Percentiles rank a stretch among this genome's conserved stretches.
These are phyloP conservation scores for Colletotrichum incanum DNA, from an alignment of 2,329 filamentous ascomycete genomes.

Conservation along the genomic window DNA sequence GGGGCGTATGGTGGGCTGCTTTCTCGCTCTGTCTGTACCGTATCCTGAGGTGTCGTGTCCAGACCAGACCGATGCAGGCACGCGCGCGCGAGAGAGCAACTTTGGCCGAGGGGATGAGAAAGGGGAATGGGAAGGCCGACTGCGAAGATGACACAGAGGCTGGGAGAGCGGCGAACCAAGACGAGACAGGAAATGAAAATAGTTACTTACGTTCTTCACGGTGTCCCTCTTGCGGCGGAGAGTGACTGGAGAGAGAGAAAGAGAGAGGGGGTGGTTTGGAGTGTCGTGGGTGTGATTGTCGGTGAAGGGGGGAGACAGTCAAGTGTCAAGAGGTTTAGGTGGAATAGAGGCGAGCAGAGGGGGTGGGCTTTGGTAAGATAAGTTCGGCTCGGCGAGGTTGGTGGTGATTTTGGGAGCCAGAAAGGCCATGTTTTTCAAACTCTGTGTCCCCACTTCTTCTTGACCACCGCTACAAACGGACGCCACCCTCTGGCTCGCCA, in stretches of 20 bases:
- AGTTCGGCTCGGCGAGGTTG: conserved; percentile 45
- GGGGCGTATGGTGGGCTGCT: conserved; percentile 40
- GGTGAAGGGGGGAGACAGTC: conserved; percentile 41
- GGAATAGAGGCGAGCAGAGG: conserved; percentile 39
- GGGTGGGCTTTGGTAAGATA: conserved; percentile 43
- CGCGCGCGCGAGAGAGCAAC: conserved; percentile 41
- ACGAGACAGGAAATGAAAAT: conserved; percentile 15
- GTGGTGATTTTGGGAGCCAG: conserved; percentile 48
- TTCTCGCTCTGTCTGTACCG: conserved; percentile 19
- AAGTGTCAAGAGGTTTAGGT: conserved; percentile 43
- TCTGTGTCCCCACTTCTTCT: conserved; percentile 42
- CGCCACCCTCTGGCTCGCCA: conserved; percentile 35
- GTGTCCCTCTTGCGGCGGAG: conserved; percentile 37
- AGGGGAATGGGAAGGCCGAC: conserved; percentile 32
- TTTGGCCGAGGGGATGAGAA: conserved; percentile 36
- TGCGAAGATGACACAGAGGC: conserved; percentile 31
- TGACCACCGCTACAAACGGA: conserved; percentile 41
- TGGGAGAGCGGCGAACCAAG: conserved; percentile 13
- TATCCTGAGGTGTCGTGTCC: conserved; percentile 44
- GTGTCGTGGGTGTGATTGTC: conserved; percentile 40
- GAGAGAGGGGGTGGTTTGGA: conserved; percentile 12
- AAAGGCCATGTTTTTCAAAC: conserved; percentile 44
- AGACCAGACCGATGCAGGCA: conserved; percentile 42
- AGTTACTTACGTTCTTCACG: conserved; percentile 41
- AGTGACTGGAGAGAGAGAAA: conserved; percentile 21